phyloP scores from a whole-genome alignment of 2,329 filamentous ascomycete species.

The Monilinia fructicola region DNA sequence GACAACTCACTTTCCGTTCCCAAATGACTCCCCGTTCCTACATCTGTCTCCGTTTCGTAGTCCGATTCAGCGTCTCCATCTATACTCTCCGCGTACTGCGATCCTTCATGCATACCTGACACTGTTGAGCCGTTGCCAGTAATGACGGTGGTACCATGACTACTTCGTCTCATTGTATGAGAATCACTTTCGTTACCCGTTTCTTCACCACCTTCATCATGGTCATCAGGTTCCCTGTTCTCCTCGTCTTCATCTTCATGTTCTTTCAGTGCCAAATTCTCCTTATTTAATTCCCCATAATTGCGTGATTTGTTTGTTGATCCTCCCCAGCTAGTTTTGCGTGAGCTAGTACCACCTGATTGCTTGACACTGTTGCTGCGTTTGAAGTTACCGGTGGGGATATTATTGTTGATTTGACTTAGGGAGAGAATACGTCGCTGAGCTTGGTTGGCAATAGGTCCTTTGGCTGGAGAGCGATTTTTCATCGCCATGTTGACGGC shows the following conservation, averaged over 20 bases:
- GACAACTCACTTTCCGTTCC: constrained; percentile 24
- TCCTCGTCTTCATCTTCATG: constrained; percentile 51
- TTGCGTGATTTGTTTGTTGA: constrained; percentile 34
- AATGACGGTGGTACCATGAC: constrained; percentile 37
- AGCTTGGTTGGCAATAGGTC: constrained; percentile 46
- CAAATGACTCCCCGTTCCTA: constrained; percentile 28
- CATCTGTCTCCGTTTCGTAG: constrained; percentile 27
- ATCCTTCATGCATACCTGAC: constrained; percentile 34
- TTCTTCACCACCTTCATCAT: constrained; percentile 25
- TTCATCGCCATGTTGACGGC: constrained; percentile 56
- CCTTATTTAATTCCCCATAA: constrained; percentile 59
- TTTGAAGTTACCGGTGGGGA: constrained; percentile 61
- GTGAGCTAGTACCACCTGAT: constrained; percentile 49
- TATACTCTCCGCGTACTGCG: constrained; percentile 38
- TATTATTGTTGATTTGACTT: constrained; percentile 82
- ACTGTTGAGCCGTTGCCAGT: constrained; percentile 32
- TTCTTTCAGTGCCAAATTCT: constrained; percentile 63
- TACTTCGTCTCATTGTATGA: constrained; percentile 39
- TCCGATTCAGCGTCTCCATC: constrained; percentile 31
- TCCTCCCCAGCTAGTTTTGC: constrained; percentile 71
- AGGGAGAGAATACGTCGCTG: constrained; percentile 84
- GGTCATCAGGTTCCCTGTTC: constrained; percentile 15
- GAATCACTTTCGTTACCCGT: constrained; percentile 32
- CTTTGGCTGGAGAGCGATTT: constrained; percentile 34
- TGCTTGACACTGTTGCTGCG: constrained; percentile 77